Evolutionary conservation across 768 basidiomycete genomes (phyloP), one percentile per base, ranked within the genome.

Genomic region (Auriscalpium microsporum): DNA sequence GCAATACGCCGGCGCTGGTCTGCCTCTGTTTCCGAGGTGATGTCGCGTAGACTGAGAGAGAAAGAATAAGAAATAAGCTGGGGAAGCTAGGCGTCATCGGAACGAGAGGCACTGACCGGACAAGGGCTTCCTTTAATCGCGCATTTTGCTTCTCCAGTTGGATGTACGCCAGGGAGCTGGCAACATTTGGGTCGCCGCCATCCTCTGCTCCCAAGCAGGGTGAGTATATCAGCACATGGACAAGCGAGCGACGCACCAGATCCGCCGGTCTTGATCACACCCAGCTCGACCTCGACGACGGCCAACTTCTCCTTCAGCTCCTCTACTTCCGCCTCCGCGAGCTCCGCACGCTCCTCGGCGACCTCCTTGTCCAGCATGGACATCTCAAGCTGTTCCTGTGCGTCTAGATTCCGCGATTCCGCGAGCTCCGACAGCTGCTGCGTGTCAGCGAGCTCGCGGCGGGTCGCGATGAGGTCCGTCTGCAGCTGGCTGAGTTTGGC

Each of bases 131-230:
- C 69, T 96, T 97, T 53, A 99, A 72, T 14, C 96, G 74, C 65
- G 93, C 92, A 59, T 98, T 99, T 65, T 98, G 95, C 68, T 91
- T 96, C 73, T 97, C 94, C 1, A 99, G 82, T 65, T 97, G 95
- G 16, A 87, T 78, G 68, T 84, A 82, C 33, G 81, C 81, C 57
- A 89, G 63, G 4, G 86, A 82, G 60, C 77, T 75, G 63, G 84
- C 85, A 7, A 72, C 72, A 33, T 62, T 71, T 4, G 65, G 65
- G 16, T 70, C 66, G 4, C 50, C 52, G 10, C 60, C 65, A 37
- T 65, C 71, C 33, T 68, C 71, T 58, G 42, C 36, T 42, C 10
- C 42, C 52, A 49, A 19, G 48, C 40, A 37, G 34, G 23, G 34
- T 10, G 42, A 17, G 45, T 42, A 38, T 53, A 33, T 9, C 16